Evolutionary conservation across 73 alveolate species (phyloP), one percentile per base, ranked within the genome.

Genomic region (Blepharisma japonicum): DNA sequence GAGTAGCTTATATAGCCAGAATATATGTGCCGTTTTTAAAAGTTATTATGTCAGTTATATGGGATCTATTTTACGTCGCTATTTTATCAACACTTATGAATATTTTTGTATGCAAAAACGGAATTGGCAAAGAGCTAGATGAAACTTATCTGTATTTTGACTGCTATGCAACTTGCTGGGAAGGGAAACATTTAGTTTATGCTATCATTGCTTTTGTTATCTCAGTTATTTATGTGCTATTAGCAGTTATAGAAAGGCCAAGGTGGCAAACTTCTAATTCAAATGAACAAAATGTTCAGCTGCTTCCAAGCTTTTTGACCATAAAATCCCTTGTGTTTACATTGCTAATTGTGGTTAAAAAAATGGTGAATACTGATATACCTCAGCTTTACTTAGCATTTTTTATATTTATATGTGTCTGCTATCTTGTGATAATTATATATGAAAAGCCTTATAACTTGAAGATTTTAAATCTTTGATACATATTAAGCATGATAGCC

Each of bases 91-190:
- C 18, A 8, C 46, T 61, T 11, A n/a, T 61, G 50, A 61, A 61
- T 61, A 61, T 61, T 25, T 61, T 14, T 39, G 18, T 61, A 11
- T 61, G 74, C 47, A 32, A 32, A 32, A 32, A 32, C 3, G 42
- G 42, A 32, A 32, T 32, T 1, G 42, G 42, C 42, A 32, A 32
- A 32, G 42, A 32, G 3, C 42, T 32, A 32, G 47, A 61, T 2
- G 50, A 61, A 25, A 14, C 47, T 61, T 61, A 18, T 39, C 46
- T 61, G 0, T 61, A 61, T 39, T 61, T 20, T 61, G 74, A 61
- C 47, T 61, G 74, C 23, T 18, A 20, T 18, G 5, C 74, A 20
- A n/a, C 18, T 20, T 61, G 74, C 5, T 61, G 74, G 74, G 47
- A 5, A 9, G 38, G 49, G 14, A n/a, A 9, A 14, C 74, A 61